phyloP scores from a whole-genome alignment of 169 alveolate species.

The Plasmodium billcollinsi region DNA sequence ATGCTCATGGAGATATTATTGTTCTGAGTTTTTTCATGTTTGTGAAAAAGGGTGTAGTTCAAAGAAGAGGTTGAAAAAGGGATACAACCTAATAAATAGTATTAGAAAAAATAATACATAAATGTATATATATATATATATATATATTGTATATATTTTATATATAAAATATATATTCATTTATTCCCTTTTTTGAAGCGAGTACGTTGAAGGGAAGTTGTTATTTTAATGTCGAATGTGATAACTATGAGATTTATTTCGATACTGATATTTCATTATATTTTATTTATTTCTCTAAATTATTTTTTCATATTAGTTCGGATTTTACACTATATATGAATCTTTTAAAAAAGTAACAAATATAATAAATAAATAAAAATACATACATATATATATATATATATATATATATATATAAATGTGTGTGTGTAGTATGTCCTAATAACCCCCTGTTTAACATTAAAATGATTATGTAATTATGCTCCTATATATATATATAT shows the following conservation, averaged over 20 bases:
- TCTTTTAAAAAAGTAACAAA: slow-evolving; percentile 19
- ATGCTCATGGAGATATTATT: slow-evolving; percentile 60
- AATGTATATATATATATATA: background rate
- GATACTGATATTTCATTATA: slow-evolving; percentile 41
- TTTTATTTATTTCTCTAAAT: slow-evolving; percentile 40
- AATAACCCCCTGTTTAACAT: too few species aligned
- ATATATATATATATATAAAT: too few species aligned
- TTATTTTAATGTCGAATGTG: slow-evolving; percentile 50
- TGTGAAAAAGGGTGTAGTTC: slow-evolving; percentile 68
- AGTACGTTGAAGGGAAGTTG: slow-evolving; percentile 19
- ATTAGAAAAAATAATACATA: background rate
- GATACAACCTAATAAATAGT: slow-evolving; percentile 65
- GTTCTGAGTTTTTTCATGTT: slow-evolving; percentile 25
- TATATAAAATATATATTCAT: background rate
- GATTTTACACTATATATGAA: slow-evolving; percentile 50
- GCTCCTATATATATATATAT: background rate
- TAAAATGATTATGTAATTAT: too few species aligned
- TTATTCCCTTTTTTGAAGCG: slow-evolving; percentile 14
- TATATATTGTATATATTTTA: background rate
- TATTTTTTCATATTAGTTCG: slow-evolving; percentile 39
- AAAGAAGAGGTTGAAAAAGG: slow-evolving; percentile 30
- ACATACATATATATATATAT: background rate
- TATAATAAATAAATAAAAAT: background rate
- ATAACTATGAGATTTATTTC: slow-evolving; percentile 39
- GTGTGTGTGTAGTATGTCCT: too few species aligned